A percentile compares a stretch with the other conserved stretches of the same genome.
Conservation (phyloP, 148 eudicot genomes). For the Talinum fruticosum region DNA sequence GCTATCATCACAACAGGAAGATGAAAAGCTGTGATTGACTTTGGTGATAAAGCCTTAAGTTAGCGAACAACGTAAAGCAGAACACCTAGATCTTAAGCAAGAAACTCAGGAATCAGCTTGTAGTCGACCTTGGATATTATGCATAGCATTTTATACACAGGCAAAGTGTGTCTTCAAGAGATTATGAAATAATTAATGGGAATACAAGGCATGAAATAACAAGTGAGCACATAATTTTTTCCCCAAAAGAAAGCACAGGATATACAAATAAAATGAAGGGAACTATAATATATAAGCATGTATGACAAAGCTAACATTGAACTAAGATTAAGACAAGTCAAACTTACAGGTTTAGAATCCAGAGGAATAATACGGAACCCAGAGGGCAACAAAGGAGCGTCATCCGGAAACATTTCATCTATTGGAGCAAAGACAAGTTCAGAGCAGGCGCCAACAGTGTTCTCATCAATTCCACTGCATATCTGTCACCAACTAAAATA, state of each 20-base stretch:
- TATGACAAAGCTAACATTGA: not conserved
- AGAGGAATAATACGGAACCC: constrained; percentile 89
- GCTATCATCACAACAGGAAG: not conserved
- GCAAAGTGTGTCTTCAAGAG: not conserved
- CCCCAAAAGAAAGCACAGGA: not conserved
- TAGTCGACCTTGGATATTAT: too few relatives aligned
- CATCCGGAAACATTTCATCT: constrained; percentile 92
- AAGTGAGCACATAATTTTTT: not conserved
- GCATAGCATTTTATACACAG: not conserved
- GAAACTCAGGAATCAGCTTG: not conserved
- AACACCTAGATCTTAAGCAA: not conserved
- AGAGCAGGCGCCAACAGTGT: constrained; percentile 82
- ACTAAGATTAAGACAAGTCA: not conserved
- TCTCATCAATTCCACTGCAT: constrained; percentile 79
- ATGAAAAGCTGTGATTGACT: not conserved
- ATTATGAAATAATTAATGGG: not conserved
- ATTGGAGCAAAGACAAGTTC: constrained; percentile 97
- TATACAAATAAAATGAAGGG: not conserved
- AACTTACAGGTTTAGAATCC: constrained; percentile 78
- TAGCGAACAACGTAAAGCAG: not conserved
- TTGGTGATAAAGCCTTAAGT: not conserved
- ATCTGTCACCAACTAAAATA: constrained; percentile 39
- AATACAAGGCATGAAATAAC: not conserved
- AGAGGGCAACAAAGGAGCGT: constrained; percentile 82
- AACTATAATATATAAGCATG: not conserved